These are phyloP conservation scores for Colletotrichum kahawae DNA, from an alignment of 2,329 filamentous ascomycete genomes.

Conservation along the genomic window DNA sequence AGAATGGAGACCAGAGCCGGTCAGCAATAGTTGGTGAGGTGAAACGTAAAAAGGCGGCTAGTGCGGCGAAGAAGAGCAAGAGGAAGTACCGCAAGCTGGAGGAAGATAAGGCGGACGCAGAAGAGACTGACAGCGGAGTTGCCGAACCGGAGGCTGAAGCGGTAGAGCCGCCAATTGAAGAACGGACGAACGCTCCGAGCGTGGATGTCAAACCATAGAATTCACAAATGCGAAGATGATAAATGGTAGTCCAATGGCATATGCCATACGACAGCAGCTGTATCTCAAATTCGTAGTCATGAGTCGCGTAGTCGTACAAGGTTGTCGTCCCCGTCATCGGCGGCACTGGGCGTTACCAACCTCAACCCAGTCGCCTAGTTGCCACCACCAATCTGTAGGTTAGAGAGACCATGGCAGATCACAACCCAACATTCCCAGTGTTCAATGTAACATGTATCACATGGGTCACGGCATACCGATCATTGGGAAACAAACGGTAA, in stretches of 20 bases:
- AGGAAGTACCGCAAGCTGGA: slow-evolving; percentile 76
- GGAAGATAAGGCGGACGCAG: slow-evolving; percentile 45
- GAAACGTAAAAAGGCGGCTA: slow-evolving; percentile 74
- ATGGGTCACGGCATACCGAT: background rate
- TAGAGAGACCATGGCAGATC: background rate
- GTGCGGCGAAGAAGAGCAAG: slow-evolving; percentile 79
- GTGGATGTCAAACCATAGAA: slow-evolving; percentile 16
- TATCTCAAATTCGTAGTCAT: background rate
- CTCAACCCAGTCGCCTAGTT: background rate
- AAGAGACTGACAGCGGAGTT: background rate
- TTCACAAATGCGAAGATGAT: background rate
- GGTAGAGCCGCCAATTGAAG: background rate
- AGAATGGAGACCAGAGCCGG: slow-evolving; percentile 74
- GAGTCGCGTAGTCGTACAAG: background rate
- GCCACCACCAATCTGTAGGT: background rate
- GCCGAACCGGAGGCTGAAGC: slow-evolving; percentile 24
- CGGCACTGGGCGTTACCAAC: no score
- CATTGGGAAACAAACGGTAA: background rate
- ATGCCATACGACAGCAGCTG: background rate
- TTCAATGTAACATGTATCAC: background rate
- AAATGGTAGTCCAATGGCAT: background rate
- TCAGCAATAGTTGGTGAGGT: slow-evolving; percentile 66
- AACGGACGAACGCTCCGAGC: background rate
- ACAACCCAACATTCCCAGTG: background rate
- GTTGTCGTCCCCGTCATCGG: background rate